Evolutionary conservation across 108 stramenopile species (phyloP).

Genomic region (Cylindrotheca fusiformis): DNA sequence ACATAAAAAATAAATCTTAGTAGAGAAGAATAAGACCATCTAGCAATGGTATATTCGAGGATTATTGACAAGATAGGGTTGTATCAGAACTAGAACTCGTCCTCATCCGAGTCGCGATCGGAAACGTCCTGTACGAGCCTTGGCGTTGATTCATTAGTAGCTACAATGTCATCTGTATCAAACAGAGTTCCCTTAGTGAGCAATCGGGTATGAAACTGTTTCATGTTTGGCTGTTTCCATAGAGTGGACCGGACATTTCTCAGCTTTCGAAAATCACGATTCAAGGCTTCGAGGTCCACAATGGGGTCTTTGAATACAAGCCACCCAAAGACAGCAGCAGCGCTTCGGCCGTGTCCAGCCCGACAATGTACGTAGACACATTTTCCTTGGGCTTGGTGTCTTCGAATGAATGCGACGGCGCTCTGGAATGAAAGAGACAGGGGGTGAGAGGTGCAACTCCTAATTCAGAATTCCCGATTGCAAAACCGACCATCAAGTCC

Average conservation of each 20-base stretch:
- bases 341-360: slow-evolving; percentile 83
- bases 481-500: slow-evolving; percentile 45
- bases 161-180: background rate
- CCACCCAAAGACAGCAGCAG: slow-evolving; percentile 83
- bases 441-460: background rate
- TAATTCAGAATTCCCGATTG: background rate
- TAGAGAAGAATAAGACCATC: too few relatives aligned
- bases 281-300: slow-evolving; percentile 58
- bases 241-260: slow-evolving; percentile 70
- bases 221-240: slow-evolving; percentile 75
- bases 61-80: too few relatives aligned
- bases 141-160: background rate
- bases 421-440: slow-evolving; percentile 15
- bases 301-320: slow-evolving; percentile 42
- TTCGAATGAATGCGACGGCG: slow-evolving; percentile 70
- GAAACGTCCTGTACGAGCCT: background rate
- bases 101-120: background rate
- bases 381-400: slow-evolving; percentile 50
- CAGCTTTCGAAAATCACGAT: slow-evolving; percentile 53
- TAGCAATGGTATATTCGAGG: too few relatives aligned
- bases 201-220: slow-evolving; percentile 41
- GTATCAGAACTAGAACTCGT: too few relatives aligned
- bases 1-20: too few relatives aligned
- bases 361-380: slow-evolving; percentile 85
- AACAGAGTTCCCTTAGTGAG: slow-evolving; percentile 8